Conservation (phyloP, 2,329 filamentous ascomycete genomes). For the Chaetomiaceae sp. region DNA sequence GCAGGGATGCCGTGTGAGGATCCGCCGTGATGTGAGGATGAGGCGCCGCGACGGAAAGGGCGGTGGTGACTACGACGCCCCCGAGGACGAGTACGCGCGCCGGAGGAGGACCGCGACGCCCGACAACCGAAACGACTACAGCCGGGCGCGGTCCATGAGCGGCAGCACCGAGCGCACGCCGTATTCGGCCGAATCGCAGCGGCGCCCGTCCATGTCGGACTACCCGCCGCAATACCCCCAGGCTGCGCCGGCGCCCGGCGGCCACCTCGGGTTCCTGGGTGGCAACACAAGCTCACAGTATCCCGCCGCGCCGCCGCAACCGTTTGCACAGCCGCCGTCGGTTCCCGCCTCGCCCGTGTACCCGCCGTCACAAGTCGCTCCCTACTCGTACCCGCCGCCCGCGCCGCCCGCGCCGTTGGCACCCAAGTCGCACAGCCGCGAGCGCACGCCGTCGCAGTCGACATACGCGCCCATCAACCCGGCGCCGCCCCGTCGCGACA, state of each 20-base stretch:
- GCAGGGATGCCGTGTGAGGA: slow-evolving; percentile 93
- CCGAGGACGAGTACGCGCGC: slow-evolving; percentile 30
- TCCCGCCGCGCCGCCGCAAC: slow-evolving; percentile 23
- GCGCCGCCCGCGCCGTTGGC: slow-evolving; percentile 26
- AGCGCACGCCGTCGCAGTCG: slow-evolving; percentile 30
- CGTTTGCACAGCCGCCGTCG: slow-evolving; percentile 27
- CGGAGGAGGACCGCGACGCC: slow-evolving; percentile 32
- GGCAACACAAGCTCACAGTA: slow-evolving; percentile 24
- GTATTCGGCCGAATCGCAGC: slow-evolving; percentile 29
- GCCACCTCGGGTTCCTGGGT: slow-evolving; percentile 29
- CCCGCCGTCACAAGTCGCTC: slow-evolving; percentile 17
- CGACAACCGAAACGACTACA: slow-evolving; percentile 27
- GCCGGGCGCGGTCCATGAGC: slow-evolving; percentile 31
- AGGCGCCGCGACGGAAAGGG: slow-evolving; percentile 47
- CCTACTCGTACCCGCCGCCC: slow-evolving; percentile 23
- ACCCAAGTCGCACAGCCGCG: slow-evolving; percentile 24
- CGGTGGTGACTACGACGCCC: slow-evolving; percentile 27
- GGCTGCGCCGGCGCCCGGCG: slow-evolving; percentile 20
- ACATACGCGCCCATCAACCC: slow-evolving; percentile 25
- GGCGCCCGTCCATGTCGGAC: slow-evolving; percentile 32
- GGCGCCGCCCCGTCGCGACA: slow-evolving; percentile 26
- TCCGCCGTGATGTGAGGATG: slow-evolving; percentile 66
- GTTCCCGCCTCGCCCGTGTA: slow-evolving; percentile 33
- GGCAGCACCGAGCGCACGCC: slow-evolving; percentile 31
- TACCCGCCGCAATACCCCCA: slow-evolving; percentile 30